Conservation (phyloP, 768 basidiomycete species). For the Cubamyces sp. region DNA sequence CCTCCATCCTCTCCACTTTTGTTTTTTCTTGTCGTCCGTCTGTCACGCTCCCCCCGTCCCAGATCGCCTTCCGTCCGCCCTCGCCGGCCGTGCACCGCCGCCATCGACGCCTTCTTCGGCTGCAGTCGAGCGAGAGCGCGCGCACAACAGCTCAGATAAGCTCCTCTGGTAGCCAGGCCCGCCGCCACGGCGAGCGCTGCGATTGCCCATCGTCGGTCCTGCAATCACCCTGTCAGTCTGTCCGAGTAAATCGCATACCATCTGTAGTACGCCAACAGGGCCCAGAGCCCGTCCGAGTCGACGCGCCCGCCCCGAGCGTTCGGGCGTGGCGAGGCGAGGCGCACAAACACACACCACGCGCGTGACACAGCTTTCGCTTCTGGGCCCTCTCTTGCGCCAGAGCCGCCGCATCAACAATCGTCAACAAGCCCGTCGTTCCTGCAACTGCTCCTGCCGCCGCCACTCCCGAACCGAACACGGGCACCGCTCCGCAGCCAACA, state of each 20-base stretch:
- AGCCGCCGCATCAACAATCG: conserved; percentile 18
- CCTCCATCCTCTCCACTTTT: not conserved
- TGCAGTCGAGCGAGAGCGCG: not conserved
- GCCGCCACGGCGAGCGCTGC: not conserved
- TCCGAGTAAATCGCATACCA: too few species aligned
- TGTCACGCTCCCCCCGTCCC: not conserved
- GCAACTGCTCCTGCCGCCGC: too few species aligned
- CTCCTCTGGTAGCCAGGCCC: conserved; percentile 6
- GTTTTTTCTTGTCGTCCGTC: not conserved
- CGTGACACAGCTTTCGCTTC: conserved; percentile 7
- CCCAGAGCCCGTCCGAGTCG: not conserved
- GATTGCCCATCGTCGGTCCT: not conserved
- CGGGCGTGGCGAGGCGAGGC: not conserved
- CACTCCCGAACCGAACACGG: not conserved
- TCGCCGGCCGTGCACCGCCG: not conserved
- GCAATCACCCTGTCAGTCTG: not conserved
- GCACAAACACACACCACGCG: not conserved
- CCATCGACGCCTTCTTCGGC: not conserved
- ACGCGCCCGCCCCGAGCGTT: too few species aligned
- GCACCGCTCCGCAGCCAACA: not conserved
- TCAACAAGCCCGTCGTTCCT: conserved; percentile 3
- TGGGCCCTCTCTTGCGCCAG: not conserved
- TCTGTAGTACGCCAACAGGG: too few species aligned
- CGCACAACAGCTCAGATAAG: conserved; percentile 5
- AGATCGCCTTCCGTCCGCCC: not conserved